Evolutionary conservation across 768 basidiomycete species (phyloP).

Genomic region (Termitomyces eurrhizus): DNA sequence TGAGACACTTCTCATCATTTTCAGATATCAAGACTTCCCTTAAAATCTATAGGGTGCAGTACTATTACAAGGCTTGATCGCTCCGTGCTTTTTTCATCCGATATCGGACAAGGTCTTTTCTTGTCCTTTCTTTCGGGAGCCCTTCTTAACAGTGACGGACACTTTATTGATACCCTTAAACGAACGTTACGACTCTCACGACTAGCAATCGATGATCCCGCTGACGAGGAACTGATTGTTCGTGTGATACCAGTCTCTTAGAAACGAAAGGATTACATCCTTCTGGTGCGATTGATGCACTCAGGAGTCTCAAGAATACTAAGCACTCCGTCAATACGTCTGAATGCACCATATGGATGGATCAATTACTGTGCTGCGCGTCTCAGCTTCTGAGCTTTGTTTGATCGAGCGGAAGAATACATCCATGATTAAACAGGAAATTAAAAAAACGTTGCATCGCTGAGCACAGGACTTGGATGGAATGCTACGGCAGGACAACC

Average conservation of each 20-base stretch:
- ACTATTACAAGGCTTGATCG: slow-evolving; percentile 42
- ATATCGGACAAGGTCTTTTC: slow-evolving; percentile 24
- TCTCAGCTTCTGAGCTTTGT: slow-evolving; percentile 4
- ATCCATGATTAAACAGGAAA: slow-evolving; percentile 22
- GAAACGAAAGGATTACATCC: slow-evolving; percentile 7
- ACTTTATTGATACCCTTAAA: slow-evolving; percentile 26
- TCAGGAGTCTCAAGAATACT: slow-evolving; percentile 6
- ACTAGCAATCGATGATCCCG: slow-evolving; percentile 19
- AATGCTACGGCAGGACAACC: slow-evolving; percentile 13
- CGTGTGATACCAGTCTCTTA: slow-evolving; percentile 12
- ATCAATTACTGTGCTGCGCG: slow-evolving; percentile 10
- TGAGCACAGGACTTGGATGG: slow-evolving; percentile 23
- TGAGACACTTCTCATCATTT: slow-evolving; percentile 28
- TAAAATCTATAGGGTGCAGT: slow-evolving; percentile 33
- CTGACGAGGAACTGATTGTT: slow-evolving; percentile 17
- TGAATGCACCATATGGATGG: slow-evolving; percentile 11
- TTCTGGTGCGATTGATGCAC: not conserved
- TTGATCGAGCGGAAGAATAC: slow-evolving; percentile 15
- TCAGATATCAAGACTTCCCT: slow-evolving; percentile 21
- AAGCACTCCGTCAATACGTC: slow-evolving; percentile 10
- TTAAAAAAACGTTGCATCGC: slow-evolving; percentile 47
- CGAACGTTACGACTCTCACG: slow-evolving; percentile 32
- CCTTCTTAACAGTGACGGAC: slow-evolving; percentile 25
- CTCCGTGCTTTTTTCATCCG: slow-evolving; percentile 10
- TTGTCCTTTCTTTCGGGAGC: slow-evolving; percentile 24